phyloP scores from a whole-genome alignment of 768 basidiomycete genomes.

The Suillus variegatus region DNA sequence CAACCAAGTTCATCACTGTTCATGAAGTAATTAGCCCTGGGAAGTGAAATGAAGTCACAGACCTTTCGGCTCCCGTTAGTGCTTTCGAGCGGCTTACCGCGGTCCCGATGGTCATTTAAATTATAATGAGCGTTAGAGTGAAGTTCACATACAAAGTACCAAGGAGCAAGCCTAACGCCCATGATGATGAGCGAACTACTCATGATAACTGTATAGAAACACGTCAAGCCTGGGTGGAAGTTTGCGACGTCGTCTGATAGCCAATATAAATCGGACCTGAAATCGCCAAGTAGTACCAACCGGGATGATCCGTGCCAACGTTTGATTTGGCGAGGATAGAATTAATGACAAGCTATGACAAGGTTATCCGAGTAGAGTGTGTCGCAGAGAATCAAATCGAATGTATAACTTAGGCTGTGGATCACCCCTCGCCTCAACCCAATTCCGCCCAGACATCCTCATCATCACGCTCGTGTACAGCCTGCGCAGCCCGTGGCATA shows the following conservation, averaged over 20 bases:
- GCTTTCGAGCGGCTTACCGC: neutral
- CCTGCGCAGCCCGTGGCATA: constrained; percentile 64
- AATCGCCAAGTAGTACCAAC: neutral
- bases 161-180: neutral
- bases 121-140: neutral
- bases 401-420: neutral
- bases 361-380: neutral
- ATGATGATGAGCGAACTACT: neutral
- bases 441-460: constrained; percentile 76
- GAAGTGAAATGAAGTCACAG: constrained; percentile 2
- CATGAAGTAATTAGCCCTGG: neutral
- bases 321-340: neutral
- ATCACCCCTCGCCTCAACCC: constrained; percentile 36
- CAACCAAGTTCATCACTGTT: neutral
- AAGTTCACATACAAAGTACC: neutral
- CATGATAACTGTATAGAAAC: neutral
- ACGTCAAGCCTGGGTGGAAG: neutral
- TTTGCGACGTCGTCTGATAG: neutral
- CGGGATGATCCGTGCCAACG: neutral
- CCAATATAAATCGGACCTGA: neutral
- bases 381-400: neutral
- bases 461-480: constrained; percentile 54
- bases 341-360: neutral
- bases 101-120: neutral
- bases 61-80: neutral